Base-by-base conservation (phyloP, 2,329 filamentous ascomycete genomes). In the Pseudocercospora macadamiae region DNA sequence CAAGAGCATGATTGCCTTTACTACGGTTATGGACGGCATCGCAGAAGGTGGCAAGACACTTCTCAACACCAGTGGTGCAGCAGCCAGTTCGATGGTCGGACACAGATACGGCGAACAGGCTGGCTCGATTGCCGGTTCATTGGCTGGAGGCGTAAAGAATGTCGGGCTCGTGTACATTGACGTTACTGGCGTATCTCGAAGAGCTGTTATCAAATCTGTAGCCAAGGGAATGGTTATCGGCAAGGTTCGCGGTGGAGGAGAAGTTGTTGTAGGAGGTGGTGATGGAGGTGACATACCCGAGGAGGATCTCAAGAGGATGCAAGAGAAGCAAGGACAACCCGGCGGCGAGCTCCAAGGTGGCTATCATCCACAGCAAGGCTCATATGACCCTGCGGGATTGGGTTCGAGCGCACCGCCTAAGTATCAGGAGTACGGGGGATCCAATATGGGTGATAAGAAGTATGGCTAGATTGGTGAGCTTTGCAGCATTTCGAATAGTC, bases 141-240 rank as follows among this genome's bases (percentile, higher is more conserved):
- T 99, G 18, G 90, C 91, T 0, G 88, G 91, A 4, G 93, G 93
- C 21, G 87, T 97, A 69, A 96, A 95, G 82, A 99, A 97, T 66
- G 95, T 97, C 6, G 95, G 93, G 4, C 82, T 99, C 25, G 95
- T 99, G 28, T 99, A 99, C 73, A 96, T 99, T 61, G 95, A 99
- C 68, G 93, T 96, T 1, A 89, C 93, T 0, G 95, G 95, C 32
- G 95, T 99, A 1, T 96, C 90, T 55, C 83, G 95, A 39, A 86
- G 88, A 61, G 95, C 95, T 0, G 86, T 99, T 42, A 84, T 99
- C 72, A 99, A 97, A 80, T 91, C 89, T 39, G 95, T 97, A 1
- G 95, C 93, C 18, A 97, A 96, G 79, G 92, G 95, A 37, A 97
- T 99, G 95, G 88, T 96, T 0, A 87, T 96, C 4, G 91, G 91